Percentiles rank a stretch among this genome's conserved stretches.
Evolutionary conservation across 352 stramenopile species (phyloP).

Genomic region (Phytophthora cajani): DNA sequence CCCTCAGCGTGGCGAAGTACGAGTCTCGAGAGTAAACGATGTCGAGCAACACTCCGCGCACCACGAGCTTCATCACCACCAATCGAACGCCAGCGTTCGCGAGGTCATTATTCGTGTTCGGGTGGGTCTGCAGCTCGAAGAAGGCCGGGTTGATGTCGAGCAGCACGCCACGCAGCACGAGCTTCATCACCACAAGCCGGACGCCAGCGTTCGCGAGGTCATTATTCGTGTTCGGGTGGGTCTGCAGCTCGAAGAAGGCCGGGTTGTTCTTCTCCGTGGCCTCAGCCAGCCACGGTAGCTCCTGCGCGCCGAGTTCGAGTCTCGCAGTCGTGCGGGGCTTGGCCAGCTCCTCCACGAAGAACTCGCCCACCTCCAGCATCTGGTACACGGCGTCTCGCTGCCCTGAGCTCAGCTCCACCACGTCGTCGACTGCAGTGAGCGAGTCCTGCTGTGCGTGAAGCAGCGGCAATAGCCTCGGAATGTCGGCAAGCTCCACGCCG

Average conservation of each 20-base stretch:
- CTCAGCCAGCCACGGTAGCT: slow-evolving; percentile 61
- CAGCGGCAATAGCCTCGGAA: slow-evolving; percentile 55
- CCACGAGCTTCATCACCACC: slow-evolving; percentile 73
- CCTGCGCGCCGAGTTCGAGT: slow-evolving; percentile 48
- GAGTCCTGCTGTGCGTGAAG: slow-evolving; percentile 64
- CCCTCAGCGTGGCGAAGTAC: slow-evolving; percentile 64
- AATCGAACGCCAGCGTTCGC: slow-evolving; percentile 47
- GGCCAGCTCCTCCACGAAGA: slow-evolving; percentile 71
- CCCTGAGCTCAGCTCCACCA: slow-evolving; percentile 48
- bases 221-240: slow-evolving; percentile 51
- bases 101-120: slow-evolving; percentile 49
- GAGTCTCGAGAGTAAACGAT: slow-evolving; percentile 67
- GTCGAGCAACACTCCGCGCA: slow-evolving; percentile 70
- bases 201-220: slow-evolving; percentile 43
- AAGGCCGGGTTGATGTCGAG: slow-evolving; percentile 64
- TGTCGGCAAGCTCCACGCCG: slow-evolving; percentile 42
- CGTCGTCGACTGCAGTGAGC: slow-evolving; percentile 46
- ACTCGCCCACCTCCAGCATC: slow-evolving; percentile 73
- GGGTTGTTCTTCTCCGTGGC: slow-evolving; percentile 36
- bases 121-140: slow-evolving; percentile 71
- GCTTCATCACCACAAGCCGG: slow-evolving; percentile 70
- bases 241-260: slow-evolving; percentile 77
- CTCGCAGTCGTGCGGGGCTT: slow-evolving; percentile 61
- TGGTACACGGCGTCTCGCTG: slow-evolving; percentile 67
- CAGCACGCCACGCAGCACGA: slow-evolving; percentile 69